Evolutionary conservation across 257 asterid species (phyloP).

Genomic region (Eucommia ulmoides): DNA sequence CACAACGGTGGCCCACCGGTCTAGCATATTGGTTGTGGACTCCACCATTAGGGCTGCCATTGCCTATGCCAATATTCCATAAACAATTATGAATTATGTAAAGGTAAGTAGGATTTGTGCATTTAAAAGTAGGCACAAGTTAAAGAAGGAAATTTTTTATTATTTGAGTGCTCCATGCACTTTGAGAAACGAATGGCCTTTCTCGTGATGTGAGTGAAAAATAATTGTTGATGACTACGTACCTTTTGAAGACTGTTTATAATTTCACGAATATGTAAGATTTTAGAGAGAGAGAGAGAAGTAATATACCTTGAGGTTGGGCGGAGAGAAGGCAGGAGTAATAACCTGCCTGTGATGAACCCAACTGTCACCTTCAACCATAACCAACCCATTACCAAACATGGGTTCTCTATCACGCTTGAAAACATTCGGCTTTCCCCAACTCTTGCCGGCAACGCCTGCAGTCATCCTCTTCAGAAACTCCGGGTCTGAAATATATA

Average conservation of each 20-base stretch:
- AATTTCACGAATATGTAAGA: no score
- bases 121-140: not conserved
- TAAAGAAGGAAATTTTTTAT: no score
- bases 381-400: conserved; percentile 75
- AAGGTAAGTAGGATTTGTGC: not conserved
- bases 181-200: no score
- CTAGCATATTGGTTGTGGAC: conserved; percentile 47
- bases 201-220: no score
- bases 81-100: not conserved
- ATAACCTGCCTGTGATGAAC: conserved; percentile 67
- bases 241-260: no score
- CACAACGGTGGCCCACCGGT: conserved; percentile 41
- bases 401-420: conserved; percentile 72
- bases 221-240: no score
- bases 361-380: conserved; percentile 96
- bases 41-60: conserved; percentile 74
- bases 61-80: conserved; percentile 22
- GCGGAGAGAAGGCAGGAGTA: conserved; percentile 73
- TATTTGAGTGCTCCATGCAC: no score
- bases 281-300: no score
- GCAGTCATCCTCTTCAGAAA: conserved; percentile 52
- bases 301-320: conserved; percentile 66
- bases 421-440: conserved; percentile 90
- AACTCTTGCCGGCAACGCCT: conserved; percentile 47
- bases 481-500: conserved; percentile 75